Evolutionary conservation across 441 rosid genomes (phyloP), one percentile per base, ranked within the genome.

Genomic region (Syzygium syzygioides): DNA sequence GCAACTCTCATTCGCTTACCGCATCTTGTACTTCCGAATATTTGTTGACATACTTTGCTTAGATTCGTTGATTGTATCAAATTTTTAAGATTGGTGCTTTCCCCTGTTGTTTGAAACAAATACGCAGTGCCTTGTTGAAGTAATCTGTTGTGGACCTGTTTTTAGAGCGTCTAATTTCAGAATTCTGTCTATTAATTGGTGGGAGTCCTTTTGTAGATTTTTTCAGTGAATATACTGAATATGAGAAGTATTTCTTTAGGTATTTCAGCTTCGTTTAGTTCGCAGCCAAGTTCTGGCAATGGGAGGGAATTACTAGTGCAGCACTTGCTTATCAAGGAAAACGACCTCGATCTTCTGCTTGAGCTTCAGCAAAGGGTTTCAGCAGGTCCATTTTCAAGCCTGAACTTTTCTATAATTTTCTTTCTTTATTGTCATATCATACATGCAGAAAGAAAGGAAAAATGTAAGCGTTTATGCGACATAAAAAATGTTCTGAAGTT

Each of bases 321-420:
- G 88, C 98, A 97, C 87, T 93, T 97, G 93, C 98, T 97, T 89
- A 93, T 97, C 45, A 95, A 96, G 93, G 95, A 92, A 89, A 93
- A 93, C 66, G 98, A 96, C 85, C 86, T 89, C 86, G 92, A 91
- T 91, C 96, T 96, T 66, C 89, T 97, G 86, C 32, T 88, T 53
- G 95, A 95, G 89, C 94, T 97, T 90, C 95, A 94, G 87, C 92
- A 90, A 88, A 94, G 92, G 91, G 71, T 95, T 93, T 83, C 94
- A 52, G 89, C 89, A 92, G 98, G 99, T 95, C 30, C 55, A 89
- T 76, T 86, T 50, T 41, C 30, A n/a, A 4, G 34, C 60, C 56
- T 37, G n/a, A 20, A 76, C 83, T 37, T 20, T 41, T 76, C 17
- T 23, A 76, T 20, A 11, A 76, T 9, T 34, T 68, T 34, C 28